These are phyloP conservation scores for Vanderwaltozyma verrucispora DNA, from an alignment of 805 yeast genomes.

Conservation along the genomic window DNA sequence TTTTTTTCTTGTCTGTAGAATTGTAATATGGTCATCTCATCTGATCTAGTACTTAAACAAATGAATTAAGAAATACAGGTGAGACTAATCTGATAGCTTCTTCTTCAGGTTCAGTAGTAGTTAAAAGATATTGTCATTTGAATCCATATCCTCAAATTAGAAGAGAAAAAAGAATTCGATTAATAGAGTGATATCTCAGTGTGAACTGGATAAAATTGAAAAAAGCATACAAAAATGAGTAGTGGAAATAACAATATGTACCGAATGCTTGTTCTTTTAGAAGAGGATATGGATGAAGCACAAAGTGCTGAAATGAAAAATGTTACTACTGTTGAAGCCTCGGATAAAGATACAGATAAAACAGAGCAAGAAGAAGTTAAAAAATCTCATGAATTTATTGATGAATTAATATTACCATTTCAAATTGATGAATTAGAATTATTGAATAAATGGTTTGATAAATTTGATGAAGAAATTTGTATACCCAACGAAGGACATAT, in stretches of 20 bases:
- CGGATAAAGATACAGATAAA: background rate
- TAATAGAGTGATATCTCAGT: too few species aligned
- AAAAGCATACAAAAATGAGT: conserved; percentile 5
- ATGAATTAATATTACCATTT: conserved; percentile 25
- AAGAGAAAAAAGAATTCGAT: too few species aligned
- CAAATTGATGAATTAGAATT: conserved; percentile 24
- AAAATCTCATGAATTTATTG: conserved; percentile 26
- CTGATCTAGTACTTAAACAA: too few species aligned
- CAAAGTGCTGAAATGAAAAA: conserved; percentile 1
- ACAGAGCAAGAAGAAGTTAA: conserved; percentile 2
- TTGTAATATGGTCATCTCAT: background rate
- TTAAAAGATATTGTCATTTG: too few species aligned
- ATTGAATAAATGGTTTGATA: conserved; percentile 28
- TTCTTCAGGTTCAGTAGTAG: too few species aligned
- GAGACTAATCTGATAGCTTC: too few species aligned
- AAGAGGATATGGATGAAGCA: conserved; percentile 17
- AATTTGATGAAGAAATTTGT: conserved; percentile 28
- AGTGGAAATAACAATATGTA: conserved; percentile 13
- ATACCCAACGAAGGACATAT: conserved; percentile 31
- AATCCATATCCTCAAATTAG: too few species aligned
- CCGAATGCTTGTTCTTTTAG: conserved; percentile 25
- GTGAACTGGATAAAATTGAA: too few species aligned
- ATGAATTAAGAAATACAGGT: too few species aligned
- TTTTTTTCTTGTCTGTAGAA: too few species aligned
- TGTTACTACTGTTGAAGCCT: background rate